Evolutionary conservation across 176 grass and related monocot genomes (phyloP), one percentile per base, ranked within the genome.

Genomic region (Puccinellia tenuiflora): DNA sequence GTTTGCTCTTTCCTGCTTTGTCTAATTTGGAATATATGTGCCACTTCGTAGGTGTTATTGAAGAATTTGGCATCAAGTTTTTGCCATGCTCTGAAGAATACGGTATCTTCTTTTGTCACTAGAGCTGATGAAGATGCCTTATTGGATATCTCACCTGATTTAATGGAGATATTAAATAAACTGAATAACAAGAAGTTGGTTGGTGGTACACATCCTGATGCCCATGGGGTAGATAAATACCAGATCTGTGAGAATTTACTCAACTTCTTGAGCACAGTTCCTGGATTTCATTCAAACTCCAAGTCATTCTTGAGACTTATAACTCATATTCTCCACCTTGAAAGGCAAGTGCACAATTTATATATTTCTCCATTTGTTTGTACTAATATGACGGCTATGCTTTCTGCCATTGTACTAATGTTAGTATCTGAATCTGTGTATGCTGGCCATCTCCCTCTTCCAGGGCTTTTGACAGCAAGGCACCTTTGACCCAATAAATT

Each of bases 321-420:
- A 86, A 93, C 84, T 85, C 90, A 91, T 85, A 85, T 98, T 87
- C 83, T 98, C 76, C 93, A 95, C 82, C 82, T 95, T 69, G 96
- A 98, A 90, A 95, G 96, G 96, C 89, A 95, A 90, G 79, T 57
- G 54, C 22, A 53, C 63, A 85, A 12, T 73, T 74, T 75, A 79
- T 63, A 79, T 24, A 24, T 63, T 84, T 84, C 29, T n/a, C 28
- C 61, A 35, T 74, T 30, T 77, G 26, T 74, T 30, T 77, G 26
- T 88, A 81, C 67, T 74, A 56, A 34, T 77, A 33, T 39, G 38
- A 73, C 21, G 20, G 31, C 25, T 63, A 72, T 72, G 53, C 20
- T 62, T 67, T 80, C 37, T 57, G n/a, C 21, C 81, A 50, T 73
- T 60, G 20, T 54, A 31, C 48, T 22, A 48, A 34, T 75, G 9